phyloP scores from a whole-genome alignment of 768 basidiomycete species.

The Mycena rosella region DNA sequence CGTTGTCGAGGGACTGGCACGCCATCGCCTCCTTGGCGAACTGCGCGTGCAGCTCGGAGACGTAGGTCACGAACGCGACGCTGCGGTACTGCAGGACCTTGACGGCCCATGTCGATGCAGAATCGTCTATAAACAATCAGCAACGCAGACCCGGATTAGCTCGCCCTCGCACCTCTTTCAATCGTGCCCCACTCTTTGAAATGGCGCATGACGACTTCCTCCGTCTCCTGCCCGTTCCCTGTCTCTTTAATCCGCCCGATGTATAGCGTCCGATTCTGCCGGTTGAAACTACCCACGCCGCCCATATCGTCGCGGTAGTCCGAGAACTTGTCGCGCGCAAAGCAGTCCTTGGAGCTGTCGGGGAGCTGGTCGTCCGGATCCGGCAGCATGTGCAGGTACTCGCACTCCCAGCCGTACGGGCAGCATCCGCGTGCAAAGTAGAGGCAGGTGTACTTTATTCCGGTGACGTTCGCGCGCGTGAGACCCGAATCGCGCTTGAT shows the following conservation, averaged over 20 bases:
- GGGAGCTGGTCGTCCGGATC: conserved; percentile 76
- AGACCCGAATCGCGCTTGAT: conserved; percentile 91
- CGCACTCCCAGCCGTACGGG: conserved; percentile 98
- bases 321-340: conserved; percentile 95
- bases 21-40: conserved; percentile 99
- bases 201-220: conserved; percentile 90
- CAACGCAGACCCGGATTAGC: background rate
- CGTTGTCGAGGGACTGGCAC: conserved; percentile 96
- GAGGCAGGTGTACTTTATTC: conserved; percentile 92
- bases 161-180: conserved; percentile 78
- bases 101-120: conserved; percentile 60
- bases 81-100: conserved; percentile 94
- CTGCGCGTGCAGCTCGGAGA: conserved; percentile 85
- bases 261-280: conserved; percentile 95
- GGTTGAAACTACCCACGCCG: conserved; percentile 95
- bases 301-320: conserved; percentile 99
- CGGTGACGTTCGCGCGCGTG: conserved; percentile 94
- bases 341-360: conserved; percentile 96
- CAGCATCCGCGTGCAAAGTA: conserved; percentile 98
- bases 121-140: conserved; percentile 41
- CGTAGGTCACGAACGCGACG: conserved; percentile 97
- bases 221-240: conserved; percentile 88
- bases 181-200: conserved; percentile 97
- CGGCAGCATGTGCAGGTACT: conserved; percentile 93
- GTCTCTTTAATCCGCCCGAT: conserved; percentile 95